phyloP scores from a whole-genome alignment of 164 flowering plant genomes.

The Chimonanthus salicifolius region DNA sequence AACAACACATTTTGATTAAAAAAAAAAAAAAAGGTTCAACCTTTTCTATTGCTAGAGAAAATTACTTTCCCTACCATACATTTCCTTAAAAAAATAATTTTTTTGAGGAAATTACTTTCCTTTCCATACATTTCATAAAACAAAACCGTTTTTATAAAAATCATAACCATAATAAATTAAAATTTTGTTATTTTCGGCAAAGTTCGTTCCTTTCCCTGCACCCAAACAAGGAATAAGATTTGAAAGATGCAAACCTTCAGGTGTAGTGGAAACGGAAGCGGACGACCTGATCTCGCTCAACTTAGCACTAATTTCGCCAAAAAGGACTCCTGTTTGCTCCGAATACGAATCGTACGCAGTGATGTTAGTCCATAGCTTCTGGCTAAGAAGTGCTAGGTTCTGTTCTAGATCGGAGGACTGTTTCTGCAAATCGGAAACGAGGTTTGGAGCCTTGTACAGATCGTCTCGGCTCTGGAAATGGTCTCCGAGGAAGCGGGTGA shows the following conservation, averaged over 20 bases:
- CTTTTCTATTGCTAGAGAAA: neutral
- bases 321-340: slow-evolving; percentile 19
- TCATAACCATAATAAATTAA: too few species aligned
- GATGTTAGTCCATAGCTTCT: slow-evolving; percentile 30
- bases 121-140: neutral
- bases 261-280: slow-evolving; percentile 17
- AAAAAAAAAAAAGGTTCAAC: neutral
- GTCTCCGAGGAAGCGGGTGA: slow-evolving; percentile 34
- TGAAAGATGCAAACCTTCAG: slow-evolving; percentile 20
- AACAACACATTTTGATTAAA: neutral
- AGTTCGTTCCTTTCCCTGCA: too few species aligned
- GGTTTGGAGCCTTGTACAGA: slow-evolving; percentile 29
- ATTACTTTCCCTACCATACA: too few species aligned
- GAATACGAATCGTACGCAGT: slow-evolving; percentile 44
- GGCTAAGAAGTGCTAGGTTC: slow-evolving; percentile 30
- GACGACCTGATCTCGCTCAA: slow-evolving; percentile 44
- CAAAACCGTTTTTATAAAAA: neutral
- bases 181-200: too few species aligned
- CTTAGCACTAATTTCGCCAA: slow-evolving; percentile 26
- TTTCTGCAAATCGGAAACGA: slow-evolving; percentile 39
- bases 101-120: neutral
- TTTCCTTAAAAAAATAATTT: neutral
- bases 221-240: neutral
- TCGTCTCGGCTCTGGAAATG: slow-evolving; percentile 24
- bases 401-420: slow-evolving; percentile 39